Conservation (phyloP, 2,329 filamentous ascomycete species). For the Didymella pinodella region DNA sequence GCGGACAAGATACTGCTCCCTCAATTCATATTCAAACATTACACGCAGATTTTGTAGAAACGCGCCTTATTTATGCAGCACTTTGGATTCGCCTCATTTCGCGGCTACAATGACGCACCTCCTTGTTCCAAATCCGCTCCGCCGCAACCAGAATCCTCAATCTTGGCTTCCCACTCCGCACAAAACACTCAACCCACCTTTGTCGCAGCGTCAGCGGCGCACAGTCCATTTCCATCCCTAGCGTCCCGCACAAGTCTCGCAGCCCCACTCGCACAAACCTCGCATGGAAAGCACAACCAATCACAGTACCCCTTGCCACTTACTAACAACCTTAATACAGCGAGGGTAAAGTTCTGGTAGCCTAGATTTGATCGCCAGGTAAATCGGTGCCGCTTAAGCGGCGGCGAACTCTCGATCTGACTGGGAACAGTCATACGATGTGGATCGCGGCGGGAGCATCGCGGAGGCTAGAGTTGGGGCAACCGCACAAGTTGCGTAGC, state of each 20-base stretch:
- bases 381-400: background rate
- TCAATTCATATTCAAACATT: background rate
- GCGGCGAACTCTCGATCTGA: background rate
- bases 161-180: slow-evolving; percentile 17
- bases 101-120: background rate
- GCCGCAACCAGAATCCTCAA: background rate
- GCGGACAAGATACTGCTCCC: background rate
- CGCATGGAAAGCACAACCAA: slow-evolving; percentile 9
- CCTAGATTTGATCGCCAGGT: background rate
- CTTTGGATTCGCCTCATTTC: background rate
- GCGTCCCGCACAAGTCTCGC: slow-evolving; percentile 18
- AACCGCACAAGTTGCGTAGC: slow-evolving; percentile 34
- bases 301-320: background rate
- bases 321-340: background rate
- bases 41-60: background rate
- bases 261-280: slow-evolving; percentile 14
- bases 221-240: slow-evolving; percentile 3
- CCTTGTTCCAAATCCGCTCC: slow-evolving; percentile 2
- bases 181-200: slow-evolving; percentile 15
- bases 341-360: background rate
- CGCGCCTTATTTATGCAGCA: background rate
- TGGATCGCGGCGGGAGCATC: background rate
- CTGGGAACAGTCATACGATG: background rate
- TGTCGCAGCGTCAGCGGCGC: background rate
- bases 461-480: slow-evolving; percentile 5